Conservation (phyloP, 306 rosid genomes). For the Prunus mira region DNA sequence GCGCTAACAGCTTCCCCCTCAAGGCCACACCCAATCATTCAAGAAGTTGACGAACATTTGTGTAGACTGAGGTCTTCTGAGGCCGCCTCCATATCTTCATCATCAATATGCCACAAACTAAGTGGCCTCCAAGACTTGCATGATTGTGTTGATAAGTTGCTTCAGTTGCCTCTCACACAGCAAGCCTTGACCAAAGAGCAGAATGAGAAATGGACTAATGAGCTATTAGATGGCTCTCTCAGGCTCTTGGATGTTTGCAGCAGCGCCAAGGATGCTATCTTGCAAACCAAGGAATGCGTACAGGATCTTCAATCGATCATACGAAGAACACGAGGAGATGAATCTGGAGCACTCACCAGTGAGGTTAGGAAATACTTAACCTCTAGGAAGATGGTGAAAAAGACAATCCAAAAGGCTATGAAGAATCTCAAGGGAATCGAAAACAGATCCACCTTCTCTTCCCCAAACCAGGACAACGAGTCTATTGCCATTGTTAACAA, state of each 20-base stretch:
- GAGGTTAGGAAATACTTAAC: conserved; percentile 36
- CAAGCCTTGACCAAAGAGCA: conserved; percentile 25
- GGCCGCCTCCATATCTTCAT: conserved; percentile 19
- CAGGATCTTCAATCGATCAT: conserved; percentile 33
- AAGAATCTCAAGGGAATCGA: conserved; percentile 3
- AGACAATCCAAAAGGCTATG: conserved; percentile 27
- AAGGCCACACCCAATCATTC: conserved; percentile 34
- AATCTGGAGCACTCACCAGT: background rate
- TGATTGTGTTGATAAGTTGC: conserved; percentile 34
- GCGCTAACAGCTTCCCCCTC: conserved; percentile 43
- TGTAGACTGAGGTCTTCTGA: conserved; percentile 25
- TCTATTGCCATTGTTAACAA: conserved; percentile 6
- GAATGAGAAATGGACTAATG: conserved; percentile 26
- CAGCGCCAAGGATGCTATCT: conserved; percentile 5
- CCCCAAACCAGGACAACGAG: conserved; percentile 3
- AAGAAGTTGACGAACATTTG: conserved; percentile 25
- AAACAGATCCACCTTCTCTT: background rate
- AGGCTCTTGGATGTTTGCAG: conserved; percentile 32
- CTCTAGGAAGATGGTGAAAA: conserved; percentile 34
- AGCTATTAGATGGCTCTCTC: conserved; percentile 37
- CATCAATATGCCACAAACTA: conserved; percentile 24
- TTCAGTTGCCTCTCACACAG: conserved; percentile 26
- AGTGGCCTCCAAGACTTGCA: conserved; percentile 35
- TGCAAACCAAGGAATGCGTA: conserved; percentile 27
- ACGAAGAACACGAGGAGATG: conserved; percentile 16